Percentiles rank a stretch among this genome's conserved stretches.
These are phyloP conservation scores for Trichaptum fuscoviolaceum DNA, from an alignment of 768 basidiomycete genomes.

Conservation along the genomic window DNA sequence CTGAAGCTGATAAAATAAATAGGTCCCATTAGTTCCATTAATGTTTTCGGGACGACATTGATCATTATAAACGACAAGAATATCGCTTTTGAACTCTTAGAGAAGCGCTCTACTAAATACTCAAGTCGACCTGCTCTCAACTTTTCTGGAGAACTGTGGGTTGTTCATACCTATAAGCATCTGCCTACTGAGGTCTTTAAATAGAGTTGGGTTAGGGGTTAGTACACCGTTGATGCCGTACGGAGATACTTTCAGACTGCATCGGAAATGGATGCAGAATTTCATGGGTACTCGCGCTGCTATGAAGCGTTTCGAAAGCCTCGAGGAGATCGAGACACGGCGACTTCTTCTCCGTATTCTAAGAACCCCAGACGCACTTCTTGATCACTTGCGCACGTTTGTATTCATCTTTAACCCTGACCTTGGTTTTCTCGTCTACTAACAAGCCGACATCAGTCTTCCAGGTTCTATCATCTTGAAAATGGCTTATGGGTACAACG, in stretches of 20 bases:
- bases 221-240: neutral
- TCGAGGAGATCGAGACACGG: neutral
- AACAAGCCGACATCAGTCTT: neutral
- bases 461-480: conserved; percentile 1
- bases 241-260: neutral
- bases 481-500: neutral
- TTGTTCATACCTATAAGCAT: neutral
- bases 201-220: neutral
- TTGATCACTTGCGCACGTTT: neutral
- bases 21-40: conserved; percentile 10
- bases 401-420: neutral
- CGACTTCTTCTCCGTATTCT: neutral
- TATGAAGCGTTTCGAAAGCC: neutral
- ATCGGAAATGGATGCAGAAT: neutral
- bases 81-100: conserved; percentile 24
- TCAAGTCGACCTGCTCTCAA: conserved; percentile 9
- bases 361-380: neutral
- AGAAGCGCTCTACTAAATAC: conserved; percentile 26
- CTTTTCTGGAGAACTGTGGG: neutral
- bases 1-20: neutral
- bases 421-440: neutral
- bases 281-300: neutral
- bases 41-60: conserved; percentile 21
- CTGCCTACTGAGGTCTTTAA: neutral
- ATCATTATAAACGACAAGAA: conserved; percentile 26